Percentiles rank a stretch among this genome's conserved stretches.
Evolutionary conservation across 2,329 filamentous ascomycete species (phyloP).

Genomic region (Trichoderma sp.): DNA sequence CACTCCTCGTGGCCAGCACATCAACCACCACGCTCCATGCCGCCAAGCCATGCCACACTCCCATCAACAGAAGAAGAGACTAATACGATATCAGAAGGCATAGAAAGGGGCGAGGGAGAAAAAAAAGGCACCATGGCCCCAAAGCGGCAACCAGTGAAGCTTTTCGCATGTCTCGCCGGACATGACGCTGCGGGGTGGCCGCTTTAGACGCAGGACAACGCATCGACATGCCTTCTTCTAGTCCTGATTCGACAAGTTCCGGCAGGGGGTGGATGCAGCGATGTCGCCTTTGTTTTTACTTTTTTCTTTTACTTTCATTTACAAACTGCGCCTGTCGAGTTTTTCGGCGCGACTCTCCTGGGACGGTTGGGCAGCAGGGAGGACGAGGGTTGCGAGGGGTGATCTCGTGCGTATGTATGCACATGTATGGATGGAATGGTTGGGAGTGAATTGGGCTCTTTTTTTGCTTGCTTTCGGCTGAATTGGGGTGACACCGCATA

Average conservation of each 20-base stretch:
- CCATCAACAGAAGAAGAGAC: background rate
- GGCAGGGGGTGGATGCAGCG: background rate
- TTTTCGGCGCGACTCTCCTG: background rate
- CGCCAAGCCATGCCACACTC: background rate
- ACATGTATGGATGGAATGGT: background rate
- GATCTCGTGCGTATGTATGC: background rate
- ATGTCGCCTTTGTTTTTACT: background rate
- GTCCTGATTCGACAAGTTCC: background rate
- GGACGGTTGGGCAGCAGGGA: background rate
- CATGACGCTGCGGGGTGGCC: slow-evolving; percentile 11
- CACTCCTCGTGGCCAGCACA: background rate
- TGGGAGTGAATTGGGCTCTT: slow-evolving; percentile 21
- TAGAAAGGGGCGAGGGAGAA: background rate
- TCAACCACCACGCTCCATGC: background rate
- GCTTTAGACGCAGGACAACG: slow-evolving; percentile 22
- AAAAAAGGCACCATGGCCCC: background rate
- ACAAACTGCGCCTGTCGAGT: background rate
- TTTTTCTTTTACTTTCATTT: too few relatives aligned
- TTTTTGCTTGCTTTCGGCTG: background rate
- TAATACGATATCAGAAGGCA: background rate
- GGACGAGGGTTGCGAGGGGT: background rate
- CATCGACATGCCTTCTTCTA: slow-evolving; percentile 15
- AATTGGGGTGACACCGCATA: background rate
- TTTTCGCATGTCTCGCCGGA: background rate
- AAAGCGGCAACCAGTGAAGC: background rate